phyloP scores from a whole-genome alignment of 2,329 filamentous ascomycete genomes.

The Scedosporium aurantiacum region DNA sequence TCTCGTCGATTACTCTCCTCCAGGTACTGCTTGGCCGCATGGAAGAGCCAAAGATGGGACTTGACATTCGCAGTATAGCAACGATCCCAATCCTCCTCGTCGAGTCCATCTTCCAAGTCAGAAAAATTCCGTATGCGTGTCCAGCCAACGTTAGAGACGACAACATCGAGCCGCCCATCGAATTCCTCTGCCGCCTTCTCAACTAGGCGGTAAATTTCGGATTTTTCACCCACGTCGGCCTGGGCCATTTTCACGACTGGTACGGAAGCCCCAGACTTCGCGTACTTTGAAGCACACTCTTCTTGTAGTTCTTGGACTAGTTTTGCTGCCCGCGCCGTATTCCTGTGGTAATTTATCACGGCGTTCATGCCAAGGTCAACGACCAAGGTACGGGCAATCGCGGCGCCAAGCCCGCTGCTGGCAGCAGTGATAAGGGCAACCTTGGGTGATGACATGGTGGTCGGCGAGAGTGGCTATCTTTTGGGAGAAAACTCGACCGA shows the following conservation, averaged over 20 bases:
- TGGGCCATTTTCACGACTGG: conserved; percentile 31
- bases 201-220: conserved; percentile 48
- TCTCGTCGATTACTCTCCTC: conserved; percentile 27
- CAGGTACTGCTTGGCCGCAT: conserved; percentile 29
- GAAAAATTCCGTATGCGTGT: conserved; percentile 29
- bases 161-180: conserved; percentile 54
- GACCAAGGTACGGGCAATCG: conserved; percentile 50
- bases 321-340: conserved; percentile 40
- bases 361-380: conserved; percentile 45
- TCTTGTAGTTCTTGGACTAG: conserved; percentile 38
- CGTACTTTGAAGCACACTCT: conserved; percentile 17
- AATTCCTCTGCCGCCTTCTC: conserved; percentile 43
- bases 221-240: conserved; percentile 51
- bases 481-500: neutral
- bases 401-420: conserved; percentile 49
- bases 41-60: conserved; percentile 34
- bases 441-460: neutral
- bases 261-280: conserved; percentile 22
- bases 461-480: neutral
- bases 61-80: conserved; percentile 41
- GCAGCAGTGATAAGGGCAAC: conserved; percentile 24
- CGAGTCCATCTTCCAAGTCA: conserved; percentile 33
- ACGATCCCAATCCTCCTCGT: conserved; percentile 34
- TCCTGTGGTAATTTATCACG: conserved; percentile 56
- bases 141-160: conserved; percentile 61